Evolutionary conservation across 2,329 filamentous ascomycete genomes (phyloP), one percentile per base, ranked within the genome.

Genomic region (Daldinia sp.): DNA sequence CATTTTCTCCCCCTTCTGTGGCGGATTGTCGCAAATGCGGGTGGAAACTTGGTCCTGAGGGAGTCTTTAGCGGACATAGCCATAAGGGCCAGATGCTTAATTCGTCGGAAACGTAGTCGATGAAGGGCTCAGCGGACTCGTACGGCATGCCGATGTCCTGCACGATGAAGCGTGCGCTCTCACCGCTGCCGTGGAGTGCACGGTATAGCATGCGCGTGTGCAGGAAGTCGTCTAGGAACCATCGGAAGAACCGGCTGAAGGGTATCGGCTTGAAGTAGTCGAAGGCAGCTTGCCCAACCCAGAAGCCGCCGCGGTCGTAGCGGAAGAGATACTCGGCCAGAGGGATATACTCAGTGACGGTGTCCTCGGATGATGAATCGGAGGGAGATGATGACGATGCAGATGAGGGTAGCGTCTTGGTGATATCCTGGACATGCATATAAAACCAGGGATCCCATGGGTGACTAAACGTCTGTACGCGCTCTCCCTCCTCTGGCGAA

Each of bases 371-470:
- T 1, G 48, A 73, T 57, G n/a, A n/a, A n/a, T n/a, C n/a, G n/a
- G n/a, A n/a, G n/a, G n/a, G n/a, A n/a, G 48, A 35, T 1, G 48
- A 73, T 57, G 54, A 63, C 43, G 49, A 68, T 51, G 61, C 56
- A 11, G 62, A 73, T 51, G 73, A 73, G 2, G 73, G 66, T 4
- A 73, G 64, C 29, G 53, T 58, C 68, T 68, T 70, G 11, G 78
- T 83, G 62, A 74, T 74, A 35, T 84, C 78, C 70, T 84, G 78
- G 15, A 85, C 90, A 72, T 93, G 90, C 61, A 93, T 80, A 73
- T 92, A 93, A 76, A 88, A 92, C 91, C 91, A 93, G 1, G 90
- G 88, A 71, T 94, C 90, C 68, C 80, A 80, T 3, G 87, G 81
- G 27, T 82, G 78, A 71, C 80, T 84, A 47, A 87, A 76, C 1